Evolutionary conservation across 306 rosid species (phyloP).

Genomic region (Abrus precatorius): DNA sequence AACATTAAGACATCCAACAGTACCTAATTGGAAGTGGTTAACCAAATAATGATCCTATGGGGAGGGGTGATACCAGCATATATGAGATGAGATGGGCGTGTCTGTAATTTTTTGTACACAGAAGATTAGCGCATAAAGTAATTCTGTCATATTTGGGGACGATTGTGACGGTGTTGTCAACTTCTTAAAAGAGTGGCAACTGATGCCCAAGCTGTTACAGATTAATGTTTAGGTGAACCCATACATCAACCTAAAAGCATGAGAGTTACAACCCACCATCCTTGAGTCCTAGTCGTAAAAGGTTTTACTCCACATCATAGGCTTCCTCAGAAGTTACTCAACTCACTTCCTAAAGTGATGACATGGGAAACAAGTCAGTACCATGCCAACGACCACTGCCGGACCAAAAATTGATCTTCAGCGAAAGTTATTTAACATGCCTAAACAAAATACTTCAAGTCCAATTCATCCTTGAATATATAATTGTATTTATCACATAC

Average conservation of each 20-base stretch:
- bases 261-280: slow-evolving; percentile 44
- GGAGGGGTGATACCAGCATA: neutral
- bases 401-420: neutral
- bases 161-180: slow-evolving; percentile 4
- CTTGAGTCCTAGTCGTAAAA: slow-evolving; percentile 5
- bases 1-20: slow-evolving; percentile 34
- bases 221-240: slow-evolving; percentile 40
- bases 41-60: slow-evolving; percentile 36
- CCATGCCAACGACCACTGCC: neutral
- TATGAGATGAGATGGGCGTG: neutral
- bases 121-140: slow-evolving; percentile 15
- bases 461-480: neutral
- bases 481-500: neutral
- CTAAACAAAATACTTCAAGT: neutral
- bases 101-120: neutral
- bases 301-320: neutral
- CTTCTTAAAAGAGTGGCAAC: slow-evolving; percentile 35
- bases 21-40: slow-evolving; percentile 39
- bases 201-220: slow-evolving; percentile 6
- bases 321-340: slow-evolving; percentile 36
- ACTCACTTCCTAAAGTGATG: slow-evolving; percentile 10
- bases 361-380: neutral
- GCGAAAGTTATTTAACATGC: neutral
- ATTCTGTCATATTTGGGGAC: slow-evolving; percentile 36
- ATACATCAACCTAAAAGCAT: slow-evolving; percentile 35